Evolutionary conservation across 768 basidiomycete species (phyloP).

Genomic region (Pleurotus cornucopiae): DNA sequence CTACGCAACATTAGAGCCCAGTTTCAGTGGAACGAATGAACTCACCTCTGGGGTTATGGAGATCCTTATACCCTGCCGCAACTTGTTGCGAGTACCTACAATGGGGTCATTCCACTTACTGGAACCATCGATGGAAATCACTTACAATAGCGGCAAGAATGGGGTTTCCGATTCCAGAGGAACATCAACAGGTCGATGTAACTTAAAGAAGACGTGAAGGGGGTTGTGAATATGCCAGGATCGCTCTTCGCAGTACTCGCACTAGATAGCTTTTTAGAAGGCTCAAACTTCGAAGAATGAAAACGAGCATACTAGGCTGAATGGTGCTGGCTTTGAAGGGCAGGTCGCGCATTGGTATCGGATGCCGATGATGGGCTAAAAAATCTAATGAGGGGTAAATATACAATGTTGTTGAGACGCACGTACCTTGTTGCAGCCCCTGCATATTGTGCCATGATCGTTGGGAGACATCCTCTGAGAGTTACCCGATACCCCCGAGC

Average conservation of each 20-base stretch:
- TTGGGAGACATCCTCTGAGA: constrained; percentile 28
- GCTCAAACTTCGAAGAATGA: not conserved
- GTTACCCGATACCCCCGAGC: constrained; percentile 32
- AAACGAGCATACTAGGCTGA: constrained; percentile 62
- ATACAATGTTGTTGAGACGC: not conserved
- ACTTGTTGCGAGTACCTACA: constrained; percentile 61
- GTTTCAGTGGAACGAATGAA: not conserved
- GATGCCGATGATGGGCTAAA: constrained; percentile 67
- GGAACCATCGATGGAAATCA: constrained; percentile 11
- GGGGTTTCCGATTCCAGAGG: constrained; percentile 39
- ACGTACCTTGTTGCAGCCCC: constrained; percentile 54
- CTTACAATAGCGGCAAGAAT: constrained; percentile 68
- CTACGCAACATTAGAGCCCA: constrained; percentile 28
- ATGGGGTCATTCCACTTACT: not conserved
- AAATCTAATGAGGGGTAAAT: not conserved
- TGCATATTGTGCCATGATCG: constrained; percentile 61
- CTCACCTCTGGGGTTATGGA: constrained; percentile 55
- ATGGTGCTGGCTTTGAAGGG: constrained; percentile 65
- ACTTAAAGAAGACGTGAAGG: constrained; percentile 83
- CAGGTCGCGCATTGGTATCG: constrained; percentile 92
- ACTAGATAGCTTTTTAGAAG: constrained; percentile 40
- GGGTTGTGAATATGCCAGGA: constrained; percentile 83
- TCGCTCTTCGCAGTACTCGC: constrained; percentile 66
- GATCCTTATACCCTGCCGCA: constrained; percentile 34
- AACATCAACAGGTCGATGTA: constrained; percentile 72